Evolutionary conservation across 371 early-diverging fungal species (phyloP), one percentile per base, ranked within the genome.

Genomic region (Vairimorpha necatrix): DNA sequence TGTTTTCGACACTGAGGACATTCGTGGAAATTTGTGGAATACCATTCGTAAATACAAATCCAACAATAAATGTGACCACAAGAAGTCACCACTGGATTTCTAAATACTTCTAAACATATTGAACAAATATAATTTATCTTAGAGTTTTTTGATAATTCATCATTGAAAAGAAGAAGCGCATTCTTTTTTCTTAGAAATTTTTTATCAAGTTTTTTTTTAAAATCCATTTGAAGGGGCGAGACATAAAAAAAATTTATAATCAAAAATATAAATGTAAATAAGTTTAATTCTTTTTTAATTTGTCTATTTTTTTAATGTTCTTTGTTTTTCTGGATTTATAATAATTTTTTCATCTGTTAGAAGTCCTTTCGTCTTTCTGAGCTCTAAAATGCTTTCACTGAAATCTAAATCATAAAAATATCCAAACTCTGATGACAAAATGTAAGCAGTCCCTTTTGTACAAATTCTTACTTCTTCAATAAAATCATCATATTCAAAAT

Each of bases 361-460:
- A 11, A 83, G 39, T 6, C 84, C 84, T 53, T 83, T 83, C 33
- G 70, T 50, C 61, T 70, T 72, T 53, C 79, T 72, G 46, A 79
- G 61, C 20, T 66, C 28, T 22, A 72, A 53, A 18, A 81, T 68
- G 54, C 54, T 32, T 32, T 56, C 53, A 61, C 11, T 24, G 62
- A 79, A 78, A 28, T 72, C 62, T 1, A 58, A 20, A 20, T 13
- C 13, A 20, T 32, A 18, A 26, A 38, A 30, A 67, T 63, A 79
- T 32, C 77, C 79, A 48, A 26, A 34, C 20, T 81, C 81, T 6
- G 28, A 33, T 34, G 75, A 22, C 30, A n/a, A 28, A 9, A 82
- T 20, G 74, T 83, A 83, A 30, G 69, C 77, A 38, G 80, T 78
- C 58, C 84, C 84, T 47, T 73, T 77, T 0, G 75, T 79, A 48